Evolutionary conservation across 139 green algal species (phyloP), one percentile per base, ranked within the genome.

Genomic region (Astrephomene gubernaculifera): DNA sequence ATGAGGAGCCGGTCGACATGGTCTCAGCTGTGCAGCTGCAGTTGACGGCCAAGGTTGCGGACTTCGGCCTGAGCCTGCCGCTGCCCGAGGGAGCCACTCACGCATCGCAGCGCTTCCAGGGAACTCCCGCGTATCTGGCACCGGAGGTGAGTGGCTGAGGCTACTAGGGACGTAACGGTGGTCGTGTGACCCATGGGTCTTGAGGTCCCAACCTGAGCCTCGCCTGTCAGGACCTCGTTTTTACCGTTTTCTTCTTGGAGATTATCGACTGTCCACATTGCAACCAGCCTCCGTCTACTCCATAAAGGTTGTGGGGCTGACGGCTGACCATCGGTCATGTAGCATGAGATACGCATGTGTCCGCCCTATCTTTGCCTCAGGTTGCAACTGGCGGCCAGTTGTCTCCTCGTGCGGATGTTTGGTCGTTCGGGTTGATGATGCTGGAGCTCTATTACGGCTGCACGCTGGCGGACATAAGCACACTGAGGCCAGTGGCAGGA

Each of bases 41-140:
- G 57, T 22, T 79, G 43, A 41, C 8, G 44, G 70, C 70, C 41
- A 79, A 79, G 70, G 70, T 79, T 24, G 70, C 70, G 7, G 70
- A 79, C 41, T 79, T 79, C 45, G 70, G 70, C 0, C 70, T 79
- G 43, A 79, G 70, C 70, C n/a, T 39, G 41, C 43, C 70, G 27
- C 70, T 79, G 43, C 29, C 43, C n/a, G 70, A 79, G 45, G 70
- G 70, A 27, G 43, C 43, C 8, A 79, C 70, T 22, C 70, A 63
- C 31, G 70, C 70, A 6, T 79, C 70, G 29, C 25, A 63, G 3
- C 22, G 8, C 38, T 75, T 57, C 14, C 38, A 75, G 22, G 68
- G 68, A 10, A 75, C 68, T 17, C 38, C 68, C 38, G 36, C 68
- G 27, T 75, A 75, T 35, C 19, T 35, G 38, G 68, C 68, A 36